Percentiles rank a stretch among this genome's conserved stretches.
These are phyloP conservation scores for Simplicillium sp. DNA, from an alignment of 2,329 filamentous ascomycete species.

Conservation along the genomic window DNA sequence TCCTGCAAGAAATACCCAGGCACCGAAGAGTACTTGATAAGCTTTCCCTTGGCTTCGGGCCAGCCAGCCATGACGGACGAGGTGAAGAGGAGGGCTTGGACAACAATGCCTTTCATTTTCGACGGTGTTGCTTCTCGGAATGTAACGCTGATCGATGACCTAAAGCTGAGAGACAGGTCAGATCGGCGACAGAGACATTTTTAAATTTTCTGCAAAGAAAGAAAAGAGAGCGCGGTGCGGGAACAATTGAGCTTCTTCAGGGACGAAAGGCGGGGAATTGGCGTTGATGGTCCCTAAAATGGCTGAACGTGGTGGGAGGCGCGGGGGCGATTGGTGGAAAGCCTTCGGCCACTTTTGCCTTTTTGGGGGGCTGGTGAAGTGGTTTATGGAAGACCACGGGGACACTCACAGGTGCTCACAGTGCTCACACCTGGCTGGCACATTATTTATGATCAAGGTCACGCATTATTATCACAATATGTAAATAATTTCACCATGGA, in stretches of 20 bases:
- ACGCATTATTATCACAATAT: too few species aligned
- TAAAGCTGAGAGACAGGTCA: neutral
- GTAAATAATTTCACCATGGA: too few species aligned
- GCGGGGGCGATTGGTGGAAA: neutral
- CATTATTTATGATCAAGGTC: too few species aligned
- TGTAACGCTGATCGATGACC: neutral
- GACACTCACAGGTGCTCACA: too few species aligned
- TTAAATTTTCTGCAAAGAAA: too few species aligned
- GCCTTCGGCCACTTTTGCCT: too few species aligned
- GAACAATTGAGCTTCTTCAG: neutral
- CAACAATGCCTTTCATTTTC: slow-evolving; percentile 20
- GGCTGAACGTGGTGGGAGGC: neutral
- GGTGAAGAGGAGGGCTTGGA: slow-evolving; percentile 18
- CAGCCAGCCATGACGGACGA: slow-evolving; percentile 18
- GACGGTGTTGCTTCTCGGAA: neutral
- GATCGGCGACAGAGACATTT: neutral
- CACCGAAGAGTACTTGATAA: slow-evolving; percentile 51
- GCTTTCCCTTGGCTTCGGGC: slow-evolving; percentile 21
- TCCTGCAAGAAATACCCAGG: slow-evolving; percentile 57
- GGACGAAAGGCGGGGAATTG: neutral
- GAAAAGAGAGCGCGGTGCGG: too few species aligned
- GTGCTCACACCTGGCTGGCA: too few species aligned
- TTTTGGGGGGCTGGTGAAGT: neutral
- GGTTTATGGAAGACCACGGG: too few species aligned
- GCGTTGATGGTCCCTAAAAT: neutral